Evolutionary conservation across 2,329 filamentous ascomycete genomes (phyloP).

Genomic region (Nannizziopsis arthrosporioides): DNA sequence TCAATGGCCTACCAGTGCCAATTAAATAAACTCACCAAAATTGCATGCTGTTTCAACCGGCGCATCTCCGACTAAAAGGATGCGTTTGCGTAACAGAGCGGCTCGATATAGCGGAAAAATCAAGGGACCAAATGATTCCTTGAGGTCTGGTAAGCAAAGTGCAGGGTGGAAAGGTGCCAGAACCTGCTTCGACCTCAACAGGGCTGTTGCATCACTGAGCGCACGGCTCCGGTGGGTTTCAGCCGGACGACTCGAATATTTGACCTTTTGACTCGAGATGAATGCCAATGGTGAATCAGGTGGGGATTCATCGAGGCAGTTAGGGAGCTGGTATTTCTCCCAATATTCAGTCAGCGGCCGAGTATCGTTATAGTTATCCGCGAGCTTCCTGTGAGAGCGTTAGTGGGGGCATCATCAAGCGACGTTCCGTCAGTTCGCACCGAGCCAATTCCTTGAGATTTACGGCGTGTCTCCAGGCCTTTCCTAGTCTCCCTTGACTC

Average conservation of each 20-base stretch:
- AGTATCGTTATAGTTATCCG: slow-evolving; percentile 52
- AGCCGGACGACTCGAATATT: slow-evolving; percentile 42
- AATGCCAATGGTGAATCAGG: slow-evolving; percentile 44
- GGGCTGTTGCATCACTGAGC: slow-evolving; percentile 33
- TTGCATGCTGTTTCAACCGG: slow-evolving; percentile 79
- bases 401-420: background rate
- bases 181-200: slow-evolving; percentile 40
- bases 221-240: slow-evolving; percentile 26
- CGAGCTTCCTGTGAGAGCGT: slow-evolving; percentile 39
- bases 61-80: slow-evolving; percentile 73
- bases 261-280: slow-evolving; percentile 39
- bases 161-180: slow-evolving; percentile 75
- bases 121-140: slow-evolving; percentile 78
- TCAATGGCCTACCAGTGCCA: background rate
- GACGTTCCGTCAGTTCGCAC: slow-evolving; percentile 32
- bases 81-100: slow-evolving; percentile 72
- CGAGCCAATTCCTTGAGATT: slow-evolving; percentile 61
- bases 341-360: slow-evolving; percentile 67
- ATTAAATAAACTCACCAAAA: slow-evolving; percentile 53
- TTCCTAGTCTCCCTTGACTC: slow-evolving; percentile 71
- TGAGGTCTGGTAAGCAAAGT: slow-evolving; percentile 62
- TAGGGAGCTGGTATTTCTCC: slow-evolving; percentile 40
- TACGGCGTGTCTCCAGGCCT: slow-evolving; percentile 79
- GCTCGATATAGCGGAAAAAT: slow-evolving; percentile 86
- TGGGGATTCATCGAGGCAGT: slow-evolving; percentile 27